Base-by-base conservation (phyloP, 140 eudicot species). In the Bidens hawaiensis region DNA sequence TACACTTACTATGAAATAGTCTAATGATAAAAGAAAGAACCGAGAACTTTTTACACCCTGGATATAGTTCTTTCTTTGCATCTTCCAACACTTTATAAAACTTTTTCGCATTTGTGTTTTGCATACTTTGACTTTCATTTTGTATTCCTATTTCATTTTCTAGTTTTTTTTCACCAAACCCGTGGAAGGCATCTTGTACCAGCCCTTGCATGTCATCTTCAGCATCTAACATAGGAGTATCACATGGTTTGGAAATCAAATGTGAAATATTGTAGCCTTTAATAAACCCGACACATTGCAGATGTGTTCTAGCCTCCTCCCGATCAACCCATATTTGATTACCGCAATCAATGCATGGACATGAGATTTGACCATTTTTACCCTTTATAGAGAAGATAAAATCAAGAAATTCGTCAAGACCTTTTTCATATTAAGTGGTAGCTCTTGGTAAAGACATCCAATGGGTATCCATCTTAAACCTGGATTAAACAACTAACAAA, bases 1-100 rank as follows among this genome's bases (percentile, higher is more conserved):
- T 16, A 7, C 68, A 30, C 53, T 70, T 70, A 14, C 38, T 4
- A 31, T 33, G 68, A 30, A 58, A 60, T 1, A 74, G 54, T 46
- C 41, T 51, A 4, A 59, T 51, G 8, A 67, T 58, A 31, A 65
- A 65, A n/a, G 65, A 23, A 14, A 74, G 63, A n/a, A 56, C 43
- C 0, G 42, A 57, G 17, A 56, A 47, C 4, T 19, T 31, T 25
- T 58, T 65, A 51, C 62, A 73, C n/a, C 73, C 63, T 0, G 62
- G 61, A 56, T 73, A 73, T 22, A 73, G 26, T 22, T 64, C 73
- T 55, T 45, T 36, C 15, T 73, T 33, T 15, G 73, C 73, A 30
- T 73, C 78, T 25, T 65, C 73, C 4, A 65, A 26, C 49, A 74
- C 28, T 28, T 57, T 49, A 50, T 33, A 65, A 18, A 74, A 65